A percentile compares a stretch with the other conserved stretches of the same genome.
These are phyloP conservation scores for Carex arenaria DNA, from an alignment of 202 grass and related monocot species.

Conservation along the genomic window DNA sequence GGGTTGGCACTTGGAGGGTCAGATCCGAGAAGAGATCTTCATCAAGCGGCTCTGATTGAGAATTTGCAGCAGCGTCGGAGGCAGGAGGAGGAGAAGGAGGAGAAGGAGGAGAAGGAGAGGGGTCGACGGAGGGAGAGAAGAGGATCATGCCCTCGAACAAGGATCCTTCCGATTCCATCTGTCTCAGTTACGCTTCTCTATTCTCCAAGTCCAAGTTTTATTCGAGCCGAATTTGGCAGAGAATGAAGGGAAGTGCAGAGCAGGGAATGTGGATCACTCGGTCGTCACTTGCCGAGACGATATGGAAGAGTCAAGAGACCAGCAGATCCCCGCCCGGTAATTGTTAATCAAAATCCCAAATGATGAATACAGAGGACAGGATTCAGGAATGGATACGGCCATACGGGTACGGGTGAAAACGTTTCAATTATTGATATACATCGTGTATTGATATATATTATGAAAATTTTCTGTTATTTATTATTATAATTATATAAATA, in stretches of 20 bases:
- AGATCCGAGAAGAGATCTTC: constrained; percentile 99
- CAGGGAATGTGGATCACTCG: neutral
- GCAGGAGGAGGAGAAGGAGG: neutral
- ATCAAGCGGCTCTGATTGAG: constrained; percentile 40
- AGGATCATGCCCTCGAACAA: constrained; percentile 97
- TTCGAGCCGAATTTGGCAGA: neutral
- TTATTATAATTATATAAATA: too few species aligned
- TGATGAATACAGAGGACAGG: too few species aligned
- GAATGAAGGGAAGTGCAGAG: neutral
- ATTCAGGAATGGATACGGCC: too few species aligned
- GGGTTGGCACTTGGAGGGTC: constrained; percentile 51
- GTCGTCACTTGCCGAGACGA: neutral
- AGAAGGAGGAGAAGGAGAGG: neutral
- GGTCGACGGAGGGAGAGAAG: constrained; percentile 31
- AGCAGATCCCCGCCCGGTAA: too few species aligned
- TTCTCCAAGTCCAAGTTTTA: neutral
- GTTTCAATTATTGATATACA: too few species aligned
- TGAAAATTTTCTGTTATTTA: too few species aligned
- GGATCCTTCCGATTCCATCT: constrained; percentile 33
- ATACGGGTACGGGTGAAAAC: too few species aligned
- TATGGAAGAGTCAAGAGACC: neutral
- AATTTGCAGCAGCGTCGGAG: neutral
- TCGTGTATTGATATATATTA: too few species aligned
- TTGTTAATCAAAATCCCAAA: neutral
- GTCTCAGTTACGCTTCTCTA: neutral